Conservation (phyloP, 2,329 filamentous ascomycete species). For the Pestalotiopsis sp. region DNA sequence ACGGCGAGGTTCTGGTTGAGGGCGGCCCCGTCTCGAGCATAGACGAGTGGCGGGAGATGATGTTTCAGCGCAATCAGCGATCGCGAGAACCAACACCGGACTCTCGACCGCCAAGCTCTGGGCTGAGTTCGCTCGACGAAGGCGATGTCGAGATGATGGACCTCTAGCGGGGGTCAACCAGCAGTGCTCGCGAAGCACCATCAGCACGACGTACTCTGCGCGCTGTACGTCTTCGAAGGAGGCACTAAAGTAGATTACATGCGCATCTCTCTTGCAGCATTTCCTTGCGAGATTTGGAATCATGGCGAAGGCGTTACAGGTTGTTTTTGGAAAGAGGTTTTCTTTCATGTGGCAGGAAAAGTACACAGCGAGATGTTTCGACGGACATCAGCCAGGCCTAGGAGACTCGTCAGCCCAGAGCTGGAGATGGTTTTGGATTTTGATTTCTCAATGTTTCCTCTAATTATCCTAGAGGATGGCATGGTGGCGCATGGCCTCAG, state of each 20-base stretch:
- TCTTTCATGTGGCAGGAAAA: neutral
- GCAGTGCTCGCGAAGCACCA: neutral
- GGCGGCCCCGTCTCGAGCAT: constrained; percentile 72
- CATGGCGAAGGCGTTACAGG: constrained; percentile 1
- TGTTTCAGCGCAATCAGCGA: constrained; percentile 32
- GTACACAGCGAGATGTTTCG: neutral
- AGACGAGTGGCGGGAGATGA: constrained; percentile 61
- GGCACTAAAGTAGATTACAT: neutral
- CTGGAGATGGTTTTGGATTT: too few relatives aligned
- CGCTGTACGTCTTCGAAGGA: neutral
- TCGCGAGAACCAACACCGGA: constrained; percentile 30
- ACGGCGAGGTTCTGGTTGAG: constrained; percentile 74
- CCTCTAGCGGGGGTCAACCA: constrained; percentile 13
- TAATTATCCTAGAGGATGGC: neutral
- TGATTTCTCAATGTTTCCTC: too few relatives aligned
- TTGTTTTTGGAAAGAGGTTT: neutral
- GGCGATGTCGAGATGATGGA: constrained; percentile 42
- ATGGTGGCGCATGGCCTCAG: neutral
- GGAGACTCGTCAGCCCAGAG: too few relatives aligned
- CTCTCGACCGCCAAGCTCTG: constrained; percentile 53
- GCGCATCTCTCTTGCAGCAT: neutral
- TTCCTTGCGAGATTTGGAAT: neutral
- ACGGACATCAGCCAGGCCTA: neutral
- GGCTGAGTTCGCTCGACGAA: constrained; percentile 59
- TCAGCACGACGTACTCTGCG: neutral